Conservation (phyloP, 768 basidiomycete species). For the Boletus reticuloceps region DNA sequence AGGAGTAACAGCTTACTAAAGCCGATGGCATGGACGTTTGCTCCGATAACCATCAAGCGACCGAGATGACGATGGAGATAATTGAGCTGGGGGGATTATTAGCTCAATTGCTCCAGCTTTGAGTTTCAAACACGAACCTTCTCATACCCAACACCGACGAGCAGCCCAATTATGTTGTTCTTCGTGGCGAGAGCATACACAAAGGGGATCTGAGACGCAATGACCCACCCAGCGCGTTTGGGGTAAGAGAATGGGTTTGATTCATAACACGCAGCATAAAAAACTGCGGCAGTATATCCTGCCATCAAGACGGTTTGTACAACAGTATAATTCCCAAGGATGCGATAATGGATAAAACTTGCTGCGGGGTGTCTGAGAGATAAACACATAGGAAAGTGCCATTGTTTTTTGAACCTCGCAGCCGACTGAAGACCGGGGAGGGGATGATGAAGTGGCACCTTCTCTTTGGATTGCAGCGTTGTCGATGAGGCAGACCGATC, state of each 20-base stretch:
- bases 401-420: slow-evolving; percentile 8
- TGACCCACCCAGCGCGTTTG: slow-evolving; percentile 50
- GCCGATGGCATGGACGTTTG: slow-evolving; percentile 57
- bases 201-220: slow-evolving; percentile 62
- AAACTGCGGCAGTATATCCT: slow-evolving; percentile 44
- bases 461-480: background rate
- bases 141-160: slow-evolving; percentile 66
- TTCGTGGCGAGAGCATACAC: slow-evolving; percentile 67
- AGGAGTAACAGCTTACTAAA: slow-evolving; percentile 41
- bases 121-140: slow-evolving; percentile 41
- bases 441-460: background rate
- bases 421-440: slow-evolving; percentile 1
- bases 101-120: background rate
- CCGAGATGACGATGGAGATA: slow-evolving; percentile 73
- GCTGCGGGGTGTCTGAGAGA: slow-evolving; percentile 46
- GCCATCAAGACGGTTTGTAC: slow-evolving; percentile 45
- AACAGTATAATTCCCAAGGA: slow-evolving; percentile 49
- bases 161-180: slow-evolving; percentile 58
- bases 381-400: slow-evolving; percentile 35
- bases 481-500: background rate
- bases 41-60: slow-evolving; percentile 52
- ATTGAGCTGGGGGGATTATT: slow-evolving; percentile 49
- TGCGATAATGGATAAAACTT: slow-evolving; percentile 37
- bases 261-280: slow-evolving; percentile 49
- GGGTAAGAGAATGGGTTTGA: slow-evolving; percentile 50